Percentiles rank a stretch among this genome's conserved stretches.
phyloP scores from a whole-genome alignment of 2,329 filamentous ascomycete genomes.

The Phoma sp. region DNA sequence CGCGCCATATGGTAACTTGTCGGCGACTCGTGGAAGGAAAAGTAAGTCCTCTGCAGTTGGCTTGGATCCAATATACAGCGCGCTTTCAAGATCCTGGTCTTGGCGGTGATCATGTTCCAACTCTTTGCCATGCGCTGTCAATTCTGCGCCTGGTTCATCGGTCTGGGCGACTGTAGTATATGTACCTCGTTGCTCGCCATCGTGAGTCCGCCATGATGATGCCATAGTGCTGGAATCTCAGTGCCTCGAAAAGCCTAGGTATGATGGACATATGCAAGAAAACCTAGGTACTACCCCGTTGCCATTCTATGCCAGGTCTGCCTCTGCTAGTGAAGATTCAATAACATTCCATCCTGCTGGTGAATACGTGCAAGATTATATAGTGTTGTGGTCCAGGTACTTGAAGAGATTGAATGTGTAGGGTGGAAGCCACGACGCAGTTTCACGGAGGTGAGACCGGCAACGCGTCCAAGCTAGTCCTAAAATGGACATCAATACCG shows the following conservation, averaged over 20 bases:
- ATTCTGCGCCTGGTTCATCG: conserved; percentile 29
- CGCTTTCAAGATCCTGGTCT: conserved; percentile 5
- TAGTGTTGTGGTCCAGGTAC: no score
- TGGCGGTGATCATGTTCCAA: conserved; percentile 5
- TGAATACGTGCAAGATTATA: no score
- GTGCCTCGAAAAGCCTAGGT: not conserved
- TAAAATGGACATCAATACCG: conserved; percentile 3
- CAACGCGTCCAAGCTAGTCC: conserved; percentile 2
- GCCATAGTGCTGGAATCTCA: conserved; percentile 23
- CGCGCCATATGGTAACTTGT: conserved; percentile 54
- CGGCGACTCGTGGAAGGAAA: conserved; percentile 47
- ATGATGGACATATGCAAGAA: not conserved
- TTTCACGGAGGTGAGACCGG: conserved; percentile 14
- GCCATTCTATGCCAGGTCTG: not conserved
- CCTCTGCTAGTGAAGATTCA: not conserved
- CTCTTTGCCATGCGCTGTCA: conserved; percentile 28
- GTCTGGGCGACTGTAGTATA: conserved; percentile 45
- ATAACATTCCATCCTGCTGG: not conserved
- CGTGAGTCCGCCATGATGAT: conserved; percentile 27
- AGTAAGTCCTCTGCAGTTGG: conserved; percentile 38
- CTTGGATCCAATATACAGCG: conserved; percentile 28
- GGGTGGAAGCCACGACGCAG: conserved; percentile 16
- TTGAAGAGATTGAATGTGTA: not conserved
- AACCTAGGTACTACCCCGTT: no score
- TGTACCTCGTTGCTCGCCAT: conserved; percentile 29